These are phyloP conservation scores for Gliomastix tumulicola DNA, from an alignment of 2,329 filamentous ascomycete species.

Conservation along the genomic window DNA sequence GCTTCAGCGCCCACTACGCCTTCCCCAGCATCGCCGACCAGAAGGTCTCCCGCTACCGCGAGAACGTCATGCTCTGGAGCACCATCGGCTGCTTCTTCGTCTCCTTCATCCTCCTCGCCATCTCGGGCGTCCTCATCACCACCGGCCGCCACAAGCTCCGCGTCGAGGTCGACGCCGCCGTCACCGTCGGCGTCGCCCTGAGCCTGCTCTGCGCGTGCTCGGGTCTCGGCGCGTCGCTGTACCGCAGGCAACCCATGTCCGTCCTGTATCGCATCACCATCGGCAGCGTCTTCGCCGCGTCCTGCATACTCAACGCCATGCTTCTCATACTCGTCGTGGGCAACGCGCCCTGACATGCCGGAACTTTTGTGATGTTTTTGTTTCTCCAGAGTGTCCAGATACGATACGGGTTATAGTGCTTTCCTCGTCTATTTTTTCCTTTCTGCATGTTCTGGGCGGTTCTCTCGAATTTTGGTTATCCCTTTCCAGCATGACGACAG, in stretches of 20 bases:
- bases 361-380: too few relatives aligned
- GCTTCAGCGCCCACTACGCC: constrained; percentile 48
- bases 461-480: too few relatives aligned
- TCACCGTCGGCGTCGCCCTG: constrained; percentile 60
- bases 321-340: constrained; percentile 32
- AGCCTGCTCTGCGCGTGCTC: constrained; percentile 58
- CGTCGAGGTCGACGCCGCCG: constrained; percentile 67
- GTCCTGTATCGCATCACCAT: constrained; percentile 34
- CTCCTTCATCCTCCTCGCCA: constrained; percentile 55
- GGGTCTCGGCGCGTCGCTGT: constrained; percentile 52
- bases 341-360: constrained; percentile 22
- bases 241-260: constrained; percentile 36
- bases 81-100: constrained; percentile 48
- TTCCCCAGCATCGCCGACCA: constrained; percentile 46
- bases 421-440: too few relatives aligned
- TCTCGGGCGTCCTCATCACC: constrained; percentile 58
- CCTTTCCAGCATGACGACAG: too few relatives aligned
- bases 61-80: constrained; percentile 46
- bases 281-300: constrained; percentile 24
- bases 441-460: too few relatives aligned
- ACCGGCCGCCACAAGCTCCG: constrained; percentile 62
- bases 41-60: constrained; percentile 40
- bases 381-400: too few relatives aligned
- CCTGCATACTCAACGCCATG: constrained; percentile 36
- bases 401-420: too few relatives aligned